These are phyloP conservation scores for Nicotiana sylvestris DNA, from an alignment of 257 asterid genomes.

Conservation along the genomic window DNA sequence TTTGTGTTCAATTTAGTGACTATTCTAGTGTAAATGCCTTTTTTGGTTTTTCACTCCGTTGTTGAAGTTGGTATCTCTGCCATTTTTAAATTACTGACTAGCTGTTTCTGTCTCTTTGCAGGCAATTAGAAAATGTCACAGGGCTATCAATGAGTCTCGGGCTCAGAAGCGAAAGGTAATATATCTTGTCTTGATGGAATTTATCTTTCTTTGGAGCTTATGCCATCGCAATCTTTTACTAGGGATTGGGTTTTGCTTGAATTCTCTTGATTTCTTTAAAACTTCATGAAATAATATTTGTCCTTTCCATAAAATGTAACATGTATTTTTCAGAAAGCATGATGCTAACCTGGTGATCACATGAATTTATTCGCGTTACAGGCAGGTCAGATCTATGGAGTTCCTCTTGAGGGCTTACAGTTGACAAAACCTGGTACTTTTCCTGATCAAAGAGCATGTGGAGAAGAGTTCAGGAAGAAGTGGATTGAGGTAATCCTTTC, in stretches of 20 bases:
- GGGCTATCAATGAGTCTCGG: constrained; percentile 94
- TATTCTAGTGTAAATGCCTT: not conserved
- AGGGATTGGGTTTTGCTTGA: not conserved
- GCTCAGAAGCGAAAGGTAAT: constrained; percentile 91
- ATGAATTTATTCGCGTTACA: constrained; percentile 25
- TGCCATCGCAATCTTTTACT: not conserved
- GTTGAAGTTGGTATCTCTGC: constrained; percentile 8
- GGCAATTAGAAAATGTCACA: constrained; percentile 87
- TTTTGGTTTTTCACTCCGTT: not conserved
- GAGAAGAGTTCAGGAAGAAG: constrained; percentile 90
- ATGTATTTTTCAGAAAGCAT: not conserved
- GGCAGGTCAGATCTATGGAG: constrained; percentile 99
- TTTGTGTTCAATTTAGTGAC: constrained; percentile 3
- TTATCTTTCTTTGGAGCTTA: constrained; percentile 3
- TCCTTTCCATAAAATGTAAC: not conserved
- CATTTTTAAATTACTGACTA: constrained; percentile 11
- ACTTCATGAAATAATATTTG: not conserved
- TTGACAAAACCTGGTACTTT: constrained; percentile 69
- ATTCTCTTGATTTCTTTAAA: not conserved
- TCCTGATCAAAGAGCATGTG: constrained; percentile 91
- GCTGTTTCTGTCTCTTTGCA: constrained; percentile 32
- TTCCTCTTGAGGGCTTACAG: constrained; percentile 79
- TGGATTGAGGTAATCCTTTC: constrained; percentile 88
- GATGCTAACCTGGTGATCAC: not conserved
- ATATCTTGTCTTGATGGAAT: constrained; percentile 23